phyloP scores from a whole-genome alignment of 805 yeast species.

The Pichia cabralensis region DNA sequence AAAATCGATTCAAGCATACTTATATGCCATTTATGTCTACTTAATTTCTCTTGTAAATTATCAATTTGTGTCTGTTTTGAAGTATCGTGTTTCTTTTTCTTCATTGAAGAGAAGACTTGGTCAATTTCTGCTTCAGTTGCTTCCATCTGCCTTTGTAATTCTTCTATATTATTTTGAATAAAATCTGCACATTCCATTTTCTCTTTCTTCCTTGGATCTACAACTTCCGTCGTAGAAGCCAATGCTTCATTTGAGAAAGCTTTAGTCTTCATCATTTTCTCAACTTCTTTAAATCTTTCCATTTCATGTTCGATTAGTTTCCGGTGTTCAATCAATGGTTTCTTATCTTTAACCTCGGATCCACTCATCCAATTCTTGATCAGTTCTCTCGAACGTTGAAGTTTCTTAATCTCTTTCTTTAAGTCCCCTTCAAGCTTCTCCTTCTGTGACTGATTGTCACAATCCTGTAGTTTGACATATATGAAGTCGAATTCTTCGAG shows the following conservation, averaged over 20 bases:
- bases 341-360: conserved; percentile 85
- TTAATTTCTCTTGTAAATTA: conserved; percentile 52
- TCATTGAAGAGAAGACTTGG: conserved; percentile 37
- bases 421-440: conserved; percentile 89
- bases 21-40: conserved; percentile 72
- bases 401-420: conserved; percentile 88
- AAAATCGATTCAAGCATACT: conserved; percentile 68
- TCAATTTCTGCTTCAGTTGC: conserved; percentile 64
- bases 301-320: conserved; percentile 64
- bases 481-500: conserved; percentile 74
- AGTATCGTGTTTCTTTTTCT: conserved; percentile 47
- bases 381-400: conserved; percentile 90
- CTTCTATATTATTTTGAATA: conserved; percentile 63
- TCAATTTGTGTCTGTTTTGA: conserved; percentile 48
- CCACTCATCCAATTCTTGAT: conserved; percentile 91
- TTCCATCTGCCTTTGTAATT: conserved; percentile 73
- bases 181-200: conserved; percentile 65
- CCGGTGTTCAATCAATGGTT: conserved; percentile 67
- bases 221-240: conserved; percentile 42
- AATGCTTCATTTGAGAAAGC: conserved; percentile 92
- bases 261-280: conserved; percentile 85
- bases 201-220: conserved; percentile 75
- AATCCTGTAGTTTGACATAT: conserved; percentile 72
- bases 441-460: conserved; percentile 80
- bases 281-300: conserved; percentile 94